phyloP scores from a whole-genome alignment of 2,329 filamentous ascomycete genomes.

The Alternaria panax region DNA sequence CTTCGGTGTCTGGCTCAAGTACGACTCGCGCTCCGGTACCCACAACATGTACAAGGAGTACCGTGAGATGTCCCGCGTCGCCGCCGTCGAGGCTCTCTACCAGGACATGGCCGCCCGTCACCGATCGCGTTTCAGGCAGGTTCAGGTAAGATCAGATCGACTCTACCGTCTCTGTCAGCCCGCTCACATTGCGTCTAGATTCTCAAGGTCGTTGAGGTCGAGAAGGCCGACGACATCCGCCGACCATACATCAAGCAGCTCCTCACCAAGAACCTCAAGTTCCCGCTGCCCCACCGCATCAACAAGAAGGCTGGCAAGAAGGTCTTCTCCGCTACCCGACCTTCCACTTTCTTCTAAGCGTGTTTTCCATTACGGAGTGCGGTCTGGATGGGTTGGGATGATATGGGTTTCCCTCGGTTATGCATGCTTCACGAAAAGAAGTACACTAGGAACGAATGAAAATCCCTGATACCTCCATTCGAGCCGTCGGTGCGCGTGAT shows the following conservation, averaged over 20 bases:
- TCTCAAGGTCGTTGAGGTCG: slow-evolving; percentile 96
- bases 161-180: not conserved
- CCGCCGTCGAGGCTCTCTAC: slow-evolving; percentile 96
- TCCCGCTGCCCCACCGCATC: slow-evolving; percentile 97
- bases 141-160: slow-evolving; percentile 76
- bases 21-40: slow-evolving; percentile 98
- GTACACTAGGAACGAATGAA: slow-evolving; percentile 55
- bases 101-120: slow-evolving; percentile 99
- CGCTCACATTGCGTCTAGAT: slow-evolving; percentile 65
- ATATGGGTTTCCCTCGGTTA: slow-evolving; percentile 51
- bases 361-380: slow-evolving; percentile 51
- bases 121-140: slow-evolving; percentile 95
- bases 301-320: slow-evolving; percentile 84
- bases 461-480: slow-evolving; percentile 49
- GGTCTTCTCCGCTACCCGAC: slow-evolving; percentile 91
- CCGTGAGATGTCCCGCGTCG: slow-evolving; percentile 96
- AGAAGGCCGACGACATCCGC: slow-evolving; percentile 94
- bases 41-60: slow-evolving; percentile 99
- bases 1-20: slow-evolving; percentile 99
- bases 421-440: slow-evolving; percentile 53
- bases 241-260: slow-evolving; percentile 99
- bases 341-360: slow-evolving; percentile 95
- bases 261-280: slow-evolving; percentile 90
- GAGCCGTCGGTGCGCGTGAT: slow-evolving; percentile 33
- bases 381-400: slow-evolving; percentile 50